A percentile compares a stretch with the other conserved stretches of the same genome.
phyloP scores from a whole-genome alignment of 2,329 filamentous ascomycete species.

The Aspergillus phoenicis region DNA sequence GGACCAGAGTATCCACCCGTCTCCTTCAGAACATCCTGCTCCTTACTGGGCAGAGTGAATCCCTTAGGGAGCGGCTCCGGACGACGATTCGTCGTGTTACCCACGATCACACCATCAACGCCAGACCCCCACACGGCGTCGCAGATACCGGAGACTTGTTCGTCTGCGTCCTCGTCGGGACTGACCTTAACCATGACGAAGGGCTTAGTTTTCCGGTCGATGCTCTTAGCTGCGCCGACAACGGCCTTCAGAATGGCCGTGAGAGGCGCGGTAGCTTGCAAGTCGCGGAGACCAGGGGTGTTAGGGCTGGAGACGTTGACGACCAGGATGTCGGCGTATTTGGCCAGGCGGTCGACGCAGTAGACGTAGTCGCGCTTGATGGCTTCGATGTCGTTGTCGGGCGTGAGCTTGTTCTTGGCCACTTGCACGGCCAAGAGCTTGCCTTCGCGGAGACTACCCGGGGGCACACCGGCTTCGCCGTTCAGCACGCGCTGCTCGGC shows the following conservation, averaged over 20 bases:
- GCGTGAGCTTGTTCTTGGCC: constrained; percentile 93
- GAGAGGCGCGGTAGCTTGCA: constrained; percentile 83
- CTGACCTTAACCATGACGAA: constrained; percentile 98
- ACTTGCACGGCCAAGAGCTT: constrained; percentile 86
- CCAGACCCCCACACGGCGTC: constrained; percentile 80
- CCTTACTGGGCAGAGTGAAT: constrained; percentile 64
- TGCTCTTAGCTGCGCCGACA: constrained; percentile 71
- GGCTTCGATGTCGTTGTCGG: constrained; percentile 79
- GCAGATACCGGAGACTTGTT: constrained; percentile 85
- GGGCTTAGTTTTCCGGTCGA: constrained; percentile 71
- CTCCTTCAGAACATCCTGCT: constrained; percentile 70
- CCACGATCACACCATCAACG: constrained; percentile 93
- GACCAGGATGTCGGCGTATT: constrained; percentile 92
- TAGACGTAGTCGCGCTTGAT: constrained; percentile 81
- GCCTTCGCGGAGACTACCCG: constrained; percentile 76
- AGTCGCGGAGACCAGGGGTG: constrained; percentile 82
- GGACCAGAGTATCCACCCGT: constrained; percentile 90
- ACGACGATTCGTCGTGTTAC: constrained; percentile 90
- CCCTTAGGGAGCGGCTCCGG: constrained; percentile 69
- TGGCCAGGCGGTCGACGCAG: constrained; percentile 79
- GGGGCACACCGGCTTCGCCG: constrained; percentile 74
- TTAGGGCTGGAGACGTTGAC: constrained; percentile 98
- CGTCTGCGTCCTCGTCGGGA: constrained; percentile 85
- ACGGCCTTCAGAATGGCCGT: constrained; percentile 80
- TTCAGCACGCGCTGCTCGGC: constrained; percentile 74